Conservation (phyloP, 139 green algal genomes). For the Chlorella sorokiniana region DNA sequence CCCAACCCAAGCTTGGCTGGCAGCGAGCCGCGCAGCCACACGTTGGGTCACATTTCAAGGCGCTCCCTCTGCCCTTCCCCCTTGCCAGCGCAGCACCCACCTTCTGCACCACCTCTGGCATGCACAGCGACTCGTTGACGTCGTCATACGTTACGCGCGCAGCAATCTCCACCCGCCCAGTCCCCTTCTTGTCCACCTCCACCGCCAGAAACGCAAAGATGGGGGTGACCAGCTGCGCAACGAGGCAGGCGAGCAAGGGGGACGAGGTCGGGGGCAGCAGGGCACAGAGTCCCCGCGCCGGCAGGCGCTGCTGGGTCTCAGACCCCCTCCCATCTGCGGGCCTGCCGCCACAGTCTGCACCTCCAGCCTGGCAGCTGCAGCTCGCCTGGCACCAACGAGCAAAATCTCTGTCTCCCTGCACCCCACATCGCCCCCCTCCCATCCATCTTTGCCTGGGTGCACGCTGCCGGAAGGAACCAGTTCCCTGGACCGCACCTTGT, state of each 20-base stretch:
- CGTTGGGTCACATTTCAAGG: not conserved
- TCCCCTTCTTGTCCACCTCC: constrained; percentile 54
- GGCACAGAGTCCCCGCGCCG: no score
- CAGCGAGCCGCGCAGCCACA: not conserved
- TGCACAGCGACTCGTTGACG: constrained; percentile 84
- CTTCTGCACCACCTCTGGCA: constrained; percentile 37
- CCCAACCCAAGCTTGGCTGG: not conserved
- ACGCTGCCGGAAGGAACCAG: no score
- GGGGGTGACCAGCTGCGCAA: constrained; percentile 58
- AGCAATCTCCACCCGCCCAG: constrained; percentile 52
- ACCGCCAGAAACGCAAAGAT: constrained; percentile 72
- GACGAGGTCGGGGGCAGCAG: not conserved
- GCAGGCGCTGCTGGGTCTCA: no score
- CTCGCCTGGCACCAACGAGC: no score
- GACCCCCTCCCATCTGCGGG: no score
- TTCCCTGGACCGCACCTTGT: constrained; percentile 31
- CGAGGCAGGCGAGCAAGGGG: not conserved
- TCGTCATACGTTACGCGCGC: constrained; percentile 82
- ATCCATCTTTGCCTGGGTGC: no score
- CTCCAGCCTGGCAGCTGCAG: no score
- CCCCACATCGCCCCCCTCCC: no score
- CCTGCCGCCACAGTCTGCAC: no score
- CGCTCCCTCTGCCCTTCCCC: not conserved
- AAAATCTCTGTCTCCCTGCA: no score
- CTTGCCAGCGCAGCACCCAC: not conserved